Evolutionary conservation across 306 rosid species (phyloP).

Genomic region (barrel medic (Medicago truncatula)): MtrunA17r5.0-ANR NC_053047.1:35404001-35404500

Average conservation of each 20-base stretch:
- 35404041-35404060: constrained; percentile 87
- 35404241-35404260: constrained; percentile 1
- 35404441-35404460: neutral
- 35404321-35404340: constrained; percentile 46
- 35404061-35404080: constrained; percentile 87
- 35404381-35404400: too few species aligned
- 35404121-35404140: neutral
- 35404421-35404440: neutral
- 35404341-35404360: constrained; percentile 35
- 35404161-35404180: constrained; percentile 5
- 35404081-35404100: constrained; percentile 35
- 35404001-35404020: constrained; percentile 73
- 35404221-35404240: neutral
- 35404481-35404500: constrained; percentile 14
- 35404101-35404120: constrained; percentile 32
- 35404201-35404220: neutral
- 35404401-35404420: too few species aligned
- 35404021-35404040: constrained; percentile 90
- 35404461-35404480: constrained; percentile 3
- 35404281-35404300: constrained; percentile 49
- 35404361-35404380: neutral
- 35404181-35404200: constrained; percentile 2
- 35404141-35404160: neutral
- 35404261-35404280: constrained; percentile 37
- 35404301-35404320: constrained; percentile 51